Conservation (phyloP, 805 yeast species). For the Deakozyma indianensis region DNA sequence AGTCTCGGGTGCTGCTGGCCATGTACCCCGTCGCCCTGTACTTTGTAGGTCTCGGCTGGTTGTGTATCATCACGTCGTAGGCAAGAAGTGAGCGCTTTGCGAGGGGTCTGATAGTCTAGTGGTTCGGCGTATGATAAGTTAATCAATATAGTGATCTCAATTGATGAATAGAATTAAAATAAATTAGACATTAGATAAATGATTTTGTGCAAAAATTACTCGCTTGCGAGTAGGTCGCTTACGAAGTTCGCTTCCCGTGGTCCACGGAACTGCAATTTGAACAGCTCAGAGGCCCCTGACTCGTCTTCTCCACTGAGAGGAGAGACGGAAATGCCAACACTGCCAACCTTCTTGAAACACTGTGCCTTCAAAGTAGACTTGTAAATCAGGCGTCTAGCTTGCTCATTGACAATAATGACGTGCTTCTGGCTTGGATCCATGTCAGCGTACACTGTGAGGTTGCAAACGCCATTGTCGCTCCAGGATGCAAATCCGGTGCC, state of each 20-base stretch:
- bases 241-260: neutral
- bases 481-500: conserved; percentile 1
- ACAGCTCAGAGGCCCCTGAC: neutral
- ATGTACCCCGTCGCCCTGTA: conserved; percentile 52
- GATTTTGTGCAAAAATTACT: too few relatives aligned
- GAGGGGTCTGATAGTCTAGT: too few relatives aligned
- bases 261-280: conserved; percentile 1
- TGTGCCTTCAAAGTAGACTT: neutral
- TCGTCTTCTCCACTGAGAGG: neutral
- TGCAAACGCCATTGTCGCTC: conserved; percentile 1
- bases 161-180: neutral
- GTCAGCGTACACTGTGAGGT: neutral
- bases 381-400: neutral
- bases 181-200: neutral
- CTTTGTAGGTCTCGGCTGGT: conserved; percentile 51
- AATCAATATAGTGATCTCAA: too few relatives aligned
- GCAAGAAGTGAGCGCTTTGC: too few relatives aligned
- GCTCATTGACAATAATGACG: conserved; percentile 1
- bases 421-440: neutral
- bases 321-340: neutral
- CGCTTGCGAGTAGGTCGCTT: neutral
- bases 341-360: conserved; percentile 1
- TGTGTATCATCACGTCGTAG: conserved; percentile 38
- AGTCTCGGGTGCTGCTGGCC: conserved; percentile 47
- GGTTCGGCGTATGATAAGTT: too few relatives aligned